Conservation (phyloP, 495 filamentous ascomycete genomes). For the Hypoxylon crocopeplum region DNA sequence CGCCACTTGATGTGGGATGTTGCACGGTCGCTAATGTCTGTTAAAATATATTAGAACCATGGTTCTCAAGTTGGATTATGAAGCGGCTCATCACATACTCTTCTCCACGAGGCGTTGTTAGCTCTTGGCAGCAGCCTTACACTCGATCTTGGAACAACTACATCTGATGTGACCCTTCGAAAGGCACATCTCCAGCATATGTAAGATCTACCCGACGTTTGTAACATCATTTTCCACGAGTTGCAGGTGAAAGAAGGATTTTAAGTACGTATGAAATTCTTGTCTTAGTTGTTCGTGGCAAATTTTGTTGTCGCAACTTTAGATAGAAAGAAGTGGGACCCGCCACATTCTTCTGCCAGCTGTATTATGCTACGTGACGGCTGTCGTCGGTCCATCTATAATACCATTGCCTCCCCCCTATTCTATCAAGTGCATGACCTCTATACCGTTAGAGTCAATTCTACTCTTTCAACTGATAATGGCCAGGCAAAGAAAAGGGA, state of each 20-base stretch:
- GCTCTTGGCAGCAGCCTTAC: slow-evolving; percentile 10
- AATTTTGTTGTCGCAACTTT: slow-evolving; percentile 29
- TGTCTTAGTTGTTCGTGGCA: slow-evolving; percentile 22
- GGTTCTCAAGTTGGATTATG: background rate
- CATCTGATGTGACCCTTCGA: slow-evolving; percentile 7
- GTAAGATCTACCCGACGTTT: slow-evolving; percentile 32
- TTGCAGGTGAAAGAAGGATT: background rate
- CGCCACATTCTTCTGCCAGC: background rate
- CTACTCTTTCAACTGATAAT: no score
- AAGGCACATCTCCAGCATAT: slow-evolving; percentile 40
- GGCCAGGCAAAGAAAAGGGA: no score
- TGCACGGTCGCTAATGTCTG: slow-evolving; percentile 36
- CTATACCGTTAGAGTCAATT: no score
- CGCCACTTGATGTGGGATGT: background rate
- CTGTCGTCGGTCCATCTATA: slow-evolving; percentile 4
- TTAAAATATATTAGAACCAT: slow-evolving; percentile 6
- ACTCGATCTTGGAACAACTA: slow-evolving; percentile 12
- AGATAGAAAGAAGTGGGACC: slow-evolving; percentile 5
- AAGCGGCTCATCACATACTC: slow-evolving; percentile 25
- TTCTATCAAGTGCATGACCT: no score
- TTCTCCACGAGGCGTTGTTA: slow-evolving; percentile 15
- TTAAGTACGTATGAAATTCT: slow-evolving; percentile 7
- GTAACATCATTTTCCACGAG: slow-evolving; percentile 18
- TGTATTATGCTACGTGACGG: background rate
- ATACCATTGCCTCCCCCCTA: slow-evolving; percentile 7